phyloP scores from a whole-genome alignment of 2,329 filamentous ascomycete genomes.

The Chaetomiaceae sp. region DNA sequence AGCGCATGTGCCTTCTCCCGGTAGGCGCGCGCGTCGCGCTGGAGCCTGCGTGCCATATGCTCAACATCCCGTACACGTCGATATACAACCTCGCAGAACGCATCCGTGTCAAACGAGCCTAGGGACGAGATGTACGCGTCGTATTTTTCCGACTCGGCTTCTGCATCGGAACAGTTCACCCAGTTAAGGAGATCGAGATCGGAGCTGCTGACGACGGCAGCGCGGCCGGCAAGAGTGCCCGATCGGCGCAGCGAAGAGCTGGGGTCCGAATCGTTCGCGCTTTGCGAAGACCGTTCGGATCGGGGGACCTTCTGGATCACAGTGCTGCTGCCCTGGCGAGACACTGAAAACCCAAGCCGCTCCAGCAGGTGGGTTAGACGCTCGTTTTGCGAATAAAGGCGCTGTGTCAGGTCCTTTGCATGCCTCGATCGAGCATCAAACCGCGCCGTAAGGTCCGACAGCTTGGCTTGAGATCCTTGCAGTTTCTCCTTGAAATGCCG shows the following conservation, averaged over 20 bases:
- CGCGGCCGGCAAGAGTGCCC: constrained; percentile 46
- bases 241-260: constrained; percentile 48
- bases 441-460: constrained; percentile 47
- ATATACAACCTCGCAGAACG: constrained; percentile 76
- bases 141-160: constrained; percentile 68
- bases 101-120: constrained; percentile 74
- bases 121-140: constrained; percentile 66
- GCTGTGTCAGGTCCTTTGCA: constrained; percentile 77
- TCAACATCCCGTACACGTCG: constrained; percentile 92
- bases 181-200: constrained; percentile 75
- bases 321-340: constrained; percentile 66
- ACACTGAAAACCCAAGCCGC: constrained; percentile 76
- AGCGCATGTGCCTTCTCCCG: constrained; percentile 76
- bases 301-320: constrained; percentile 65
- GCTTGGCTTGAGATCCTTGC: constrained; percentile 45
- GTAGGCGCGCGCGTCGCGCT: constrained; percentile 79
- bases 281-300: constrained; percentile 52
- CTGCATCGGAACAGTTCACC: constrained; percentile 63
- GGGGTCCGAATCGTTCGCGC: constrained; percentile 50
- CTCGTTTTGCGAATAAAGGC: constrained; percentile 77
- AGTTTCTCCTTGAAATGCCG: constrained; percentile 61
- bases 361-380: constrained; percentile 78
- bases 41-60: constrained; percentile 86
- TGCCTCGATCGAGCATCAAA: constrained; percentile 65
- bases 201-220: constrained; percentile 51